A percentile compares a stretch with the other conserved stretches of the same genome.
Evolutionary conservation across 2,329 filamentous ascomycete genomes (phyloP).

Genomic region (Ophiosphaerella korrae): DNA sequence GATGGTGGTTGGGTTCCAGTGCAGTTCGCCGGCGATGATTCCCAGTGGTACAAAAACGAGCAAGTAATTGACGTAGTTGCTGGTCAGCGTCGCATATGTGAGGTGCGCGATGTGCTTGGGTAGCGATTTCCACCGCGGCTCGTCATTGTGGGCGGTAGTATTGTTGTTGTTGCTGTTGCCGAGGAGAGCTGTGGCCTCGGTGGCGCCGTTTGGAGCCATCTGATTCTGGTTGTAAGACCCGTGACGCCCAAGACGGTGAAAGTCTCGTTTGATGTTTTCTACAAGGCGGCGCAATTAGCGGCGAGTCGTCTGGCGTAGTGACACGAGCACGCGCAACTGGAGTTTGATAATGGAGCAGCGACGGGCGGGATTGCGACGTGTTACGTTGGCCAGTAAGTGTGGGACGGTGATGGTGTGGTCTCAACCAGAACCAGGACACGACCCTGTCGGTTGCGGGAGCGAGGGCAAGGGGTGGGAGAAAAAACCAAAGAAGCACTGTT

Average conservation of each 20-base stretch:
- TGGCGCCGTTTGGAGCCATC: slow-evolving; percentile 25
- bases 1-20: slow-evolving; percentile 69
- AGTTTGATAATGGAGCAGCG: background rate
- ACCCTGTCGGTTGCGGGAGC: no score
- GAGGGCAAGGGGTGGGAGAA: background rate
- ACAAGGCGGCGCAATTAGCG: slow-evolving; percentile 34
- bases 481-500: slow-evolving; percentile 1
- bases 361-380: background rate
- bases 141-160: slow-evolving; percentile 14
- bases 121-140: slow-evolving; percentile 33
- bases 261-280: slow-evolving; percentile 43
- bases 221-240: slow-evolving; percentile 14
- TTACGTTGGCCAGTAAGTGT: background rate
- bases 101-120: slow-evolving; percentile 42
- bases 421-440: background rate
- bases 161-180: slow-evolving; percentile 27
- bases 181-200: slow-evolving; percentile 32
- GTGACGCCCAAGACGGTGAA: slow-evolving; percentile 37
- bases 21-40: slow-evolving; percentile 67
- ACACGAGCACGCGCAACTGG: background rate
- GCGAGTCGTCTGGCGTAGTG: slow-evolving; percentile 1
- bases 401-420: no score
- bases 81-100: slow-evolving; percentile 52
- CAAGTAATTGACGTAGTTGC: slow-evolving; percentile 69
- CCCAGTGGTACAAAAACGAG: slow-evolving; percentile 77